phyloP scores from a whole-genome alignment of 2,329 filamentous ascomycete species.

The Cytospora schulzeri region DNA sequence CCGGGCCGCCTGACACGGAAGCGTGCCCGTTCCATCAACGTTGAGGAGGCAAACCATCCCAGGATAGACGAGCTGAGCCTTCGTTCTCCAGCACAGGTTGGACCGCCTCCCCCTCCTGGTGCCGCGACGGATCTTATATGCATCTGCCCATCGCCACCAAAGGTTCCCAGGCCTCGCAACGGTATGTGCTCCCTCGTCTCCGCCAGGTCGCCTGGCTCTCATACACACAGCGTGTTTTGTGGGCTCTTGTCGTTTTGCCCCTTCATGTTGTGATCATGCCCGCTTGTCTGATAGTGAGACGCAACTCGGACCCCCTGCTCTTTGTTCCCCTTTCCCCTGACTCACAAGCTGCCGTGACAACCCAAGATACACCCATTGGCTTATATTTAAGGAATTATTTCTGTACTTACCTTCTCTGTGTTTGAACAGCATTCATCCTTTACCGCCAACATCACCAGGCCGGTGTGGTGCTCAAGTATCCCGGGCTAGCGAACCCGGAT shows the following conservation, averaged over 20 bases:
- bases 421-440: constrained; percentile 84
- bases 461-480: constrained; percentile 76
- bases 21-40: constrained; percentile 49
- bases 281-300: constrained; percentile 28
- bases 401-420: constrained; percentile 30
- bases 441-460: constrained; percentile 94
- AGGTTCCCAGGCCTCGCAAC: constrained; percentile 61
- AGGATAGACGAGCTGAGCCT: constrained; percentile 40
- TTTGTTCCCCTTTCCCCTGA: constrained; percentile 26
- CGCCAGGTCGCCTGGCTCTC: constrained; percentile 24
- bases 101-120: constrained; percentile 25
- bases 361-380: constrained; percentile 11
- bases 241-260: constrained; percentile 25
- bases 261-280: constrained; percentile 3
- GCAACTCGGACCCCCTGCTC: constrained; percentile 22
- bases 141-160: constrained; percentile 58
- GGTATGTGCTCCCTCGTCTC: constrained; percentile 46
- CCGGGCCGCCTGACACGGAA: constrained; percentile 40
- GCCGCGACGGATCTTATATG: constrained; percentile 51
- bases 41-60: constrained; percentile 46
- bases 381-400: constrained; percentile 5
- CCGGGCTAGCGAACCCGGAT: constrained; percentile 90
- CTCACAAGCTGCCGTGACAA: constrained; percentile 19
- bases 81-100: constrained; percentile 38
- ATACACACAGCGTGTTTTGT: constrained; percentile 7